These are phyloP conservation scores for Rhynchosporium secalis DNA, from an alignment of 2,329 filamentous ascomycete species.

Conservation along the genomic window DNA sequence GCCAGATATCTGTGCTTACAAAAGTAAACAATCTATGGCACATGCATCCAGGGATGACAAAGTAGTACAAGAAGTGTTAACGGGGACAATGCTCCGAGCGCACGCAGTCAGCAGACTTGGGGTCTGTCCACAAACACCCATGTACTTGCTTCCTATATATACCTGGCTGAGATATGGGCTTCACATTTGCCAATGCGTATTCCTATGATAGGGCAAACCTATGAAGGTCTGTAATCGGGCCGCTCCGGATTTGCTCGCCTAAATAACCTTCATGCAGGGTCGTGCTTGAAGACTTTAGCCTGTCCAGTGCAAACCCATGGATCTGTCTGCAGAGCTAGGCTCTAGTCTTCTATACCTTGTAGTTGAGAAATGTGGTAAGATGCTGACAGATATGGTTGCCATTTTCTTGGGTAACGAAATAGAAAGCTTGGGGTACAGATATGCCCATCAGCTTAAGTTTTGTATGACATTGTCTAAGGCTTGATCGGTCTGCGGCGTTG, in stretches of 20 bases:
- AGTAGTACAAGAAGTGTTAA: not conserved
- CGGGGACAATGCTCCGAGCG: not conserved
- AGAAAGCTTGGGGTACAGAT: too few relatives aligned
- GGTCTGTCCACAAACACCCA: not conserved
- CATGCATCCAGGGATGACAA: constrained; percentile 1
- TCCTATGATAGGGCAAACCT: not conserved
- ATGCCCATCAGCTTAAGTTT: not conserved
- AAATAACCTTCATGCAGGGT: constrained; percentile 1
- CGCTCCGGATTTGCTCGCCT: not conserved
- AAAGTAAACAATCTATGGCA: not conserved
- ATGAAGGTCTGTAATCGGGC: not conserved
- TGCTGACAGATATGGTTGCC: not conserved
- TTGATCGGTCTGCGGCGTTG: not conserved
- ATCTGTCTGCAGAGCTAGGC: not conserved
- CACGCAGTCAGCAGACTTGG: constrained; percentile 7
- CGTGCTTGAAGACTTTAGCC: constrained; percentile 10
- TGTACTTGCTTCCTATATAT: not conserved
- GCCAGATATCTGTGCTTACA: not conserved
- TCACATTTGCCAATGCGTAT: not conserved
- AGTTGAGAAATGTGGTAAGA: not conserved
- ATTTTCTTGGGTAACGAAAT: too few relatives aligned
- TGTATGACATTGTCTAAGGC: not conserved
- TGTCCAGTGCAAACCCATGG: not conserved
- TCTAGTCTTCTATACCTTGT: not conserved
- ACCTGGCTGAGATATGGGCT: not conserved